Conservation (phyloP, 345 rosid genomes). For the Gossypium thurberi region DNA sequence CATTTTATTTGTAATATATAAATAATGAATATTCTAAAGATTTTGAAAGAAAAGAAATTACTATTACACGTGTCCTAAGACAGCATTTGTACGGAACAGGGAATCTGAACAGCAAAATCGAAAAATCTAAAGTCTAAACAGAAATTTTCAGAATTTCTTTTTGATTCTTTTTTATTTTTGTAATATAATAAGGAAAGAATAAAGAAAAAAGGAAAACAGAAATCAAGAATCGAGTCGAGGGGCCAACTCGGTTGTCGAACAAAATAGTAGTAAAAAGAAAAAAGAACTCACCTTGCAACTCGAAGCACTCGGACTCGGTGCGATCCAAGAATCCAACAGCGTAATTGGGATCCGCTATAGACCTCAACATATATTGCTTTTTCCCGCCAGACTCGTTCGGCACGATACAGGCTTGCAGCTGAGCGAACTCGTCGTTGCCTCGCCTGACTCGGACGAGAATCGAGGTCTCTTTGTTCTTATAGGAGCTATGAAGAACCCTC, state of each 20-base stretch:
- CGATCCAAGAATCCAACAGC: conserved; percentile 85
- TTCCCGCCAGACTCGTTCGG: conserved; percentile 62
- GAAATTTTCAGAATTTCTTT: neutral
- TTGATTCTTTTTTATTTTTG: too few relatives aligned
- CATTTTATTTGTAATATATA: too few relatives aligned
- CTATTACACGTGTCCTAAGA: neutral
- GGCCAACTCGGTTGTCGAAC: neutral
- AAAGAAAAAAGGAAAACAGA: too few relatives aligned
- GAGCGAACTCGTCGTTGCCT: conserved; percentile 51
- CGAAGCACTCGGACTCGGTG: conserved; percentile 71
- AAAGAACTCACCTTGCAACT: conserved; percentile 64
- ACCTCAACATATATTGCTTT: conserved; percentile 70
- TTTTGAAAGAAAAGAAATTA: neutral
- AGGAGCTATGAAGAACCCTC: conserved; percentile 64
- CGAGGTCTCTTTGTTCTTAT: conserved; percentile 67
- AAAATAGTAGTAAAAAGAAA: neutral
- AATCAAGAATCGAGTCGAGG: neutral
- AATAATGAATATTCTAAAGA: neutral
- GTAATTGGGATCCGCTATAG: conserved; percentile 86
- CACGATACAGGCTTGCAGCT: conserved; percentile 90
- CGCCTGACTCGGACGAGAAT: conserved; percentile 74
- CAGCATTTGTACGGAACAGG: neutral
- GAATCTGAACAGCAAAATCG: neutral
- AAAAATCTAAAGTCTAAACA: conserved; percentile 10
- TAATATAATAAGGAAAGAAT: too few relatives aligned